Base-by-base conservation (phyloP, 2,329 filamentous ascomycete genomes). In the Aurifilum marmelostoma region DNA sequence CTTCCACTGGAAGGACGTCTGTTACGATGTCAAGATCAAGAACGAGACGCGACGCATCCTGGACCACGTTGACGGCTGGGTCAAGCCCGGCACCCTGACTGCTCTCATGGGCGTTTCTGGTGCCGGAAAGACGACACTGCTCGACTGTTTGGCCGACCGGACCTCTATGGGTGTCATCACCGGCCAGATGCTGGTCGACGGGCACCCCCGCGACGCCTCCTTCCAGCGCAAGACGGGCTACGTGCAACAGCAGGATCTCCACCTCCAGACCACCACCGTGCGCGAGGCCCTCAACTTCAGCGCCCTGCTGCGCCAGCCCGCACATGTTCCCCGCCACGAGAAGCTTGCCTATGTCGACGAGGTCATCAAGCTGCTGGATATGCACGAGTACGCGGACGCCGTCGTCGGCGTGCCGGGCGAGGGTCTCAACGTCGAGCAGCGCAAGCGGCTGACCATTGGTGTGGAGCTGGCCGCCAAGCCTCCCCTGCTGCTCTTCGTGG, bases 381-480 rank as follows among this genome's bases (percentile, higher is more conserved):
- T 91, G 87, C 81, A 88, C 68, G 82, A 86, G 43, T 90, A 90
- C 73, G 89, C 89, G 8, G 89, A 91, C 76, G 89, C 89, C 16
- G 81, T 91, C 47, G 88, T 91, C 60, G 89, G 89, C 81, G 87
- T 90, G 34, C 88, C 88, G 24, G 89, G 89, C 71, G 88, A 90
- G 82, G 88, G 87, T 78, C 77, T 84, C 14, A 83, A 84, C 73
- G 72, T 72, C 2, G 74, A 76, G 50, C 74, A 76, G 65, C 69
- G 74, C 18, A 76, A 76, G 61, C 70, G 71, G 7, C 41, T 72
- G 54, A 72, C 71, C 16, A 72, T 98, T 72, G 95, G 93, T 80
- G 94, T 98, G n/a, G 95, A 98, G 78, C 86, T 98, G 32, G 94
- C 93, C 56, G 95, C 95, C 8, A 97, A 96, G 82, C 95, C 95